Evolutionary conservation across 768 basidiomycete species (phyloP).

Genomic region (Chalciporus piperatus): DNA sequence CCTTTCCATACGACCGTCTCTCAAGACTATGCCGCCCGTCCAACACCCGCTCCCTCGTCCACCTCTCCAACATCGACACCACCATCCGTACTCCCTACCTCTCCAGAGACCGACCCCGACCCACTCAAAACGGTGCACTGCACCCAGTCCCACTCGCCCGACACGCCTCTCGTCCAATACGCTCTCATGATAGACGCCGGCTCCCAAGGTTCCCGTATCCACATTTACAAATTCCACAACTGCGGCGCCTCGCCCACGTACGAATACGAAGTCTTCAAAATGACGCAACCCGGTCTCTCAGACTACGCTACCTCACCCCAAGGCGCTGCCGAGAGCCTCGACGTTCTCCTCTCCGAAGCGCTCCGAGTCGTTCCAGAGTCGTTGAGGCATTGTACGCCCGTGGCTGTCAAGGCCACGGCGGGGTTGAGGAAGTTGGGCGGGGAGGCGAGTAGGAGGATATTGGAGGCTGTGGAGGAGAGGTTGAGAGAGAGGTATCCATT

Average conservation of each 20-base stretch:
- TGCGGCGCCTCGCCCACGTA: conserved; percentile 71
- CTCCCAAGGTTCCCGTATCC: conserved; percentile 94
- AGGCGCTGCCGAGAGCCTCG: conserved; percentile 76
- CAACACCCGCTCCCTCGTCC: conserved; percentile 1
- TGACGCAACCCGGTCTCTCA: conserved; percentile 79
- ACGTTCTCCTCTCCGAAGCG: conserved; percentile 79
- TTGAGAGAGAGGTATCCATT: conserved; percentile 68
- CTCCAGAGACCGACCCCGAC: conserved; percentile 74
- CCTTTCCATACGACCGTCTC: conserved; percentile 2
- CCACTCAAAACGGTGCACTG: conserved; percentile 73
- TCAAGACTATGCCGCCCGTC: background rate
- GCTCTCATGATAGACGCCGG: conserved; percentile 98
- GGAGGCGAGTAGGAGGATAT: conserved; percentile 62
- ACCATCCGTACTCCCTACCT: conserved; percentile 36
- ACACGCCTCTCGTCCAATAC: conserved; percentile 73
- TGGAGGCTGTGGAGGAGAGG: conserved; percentile 66
- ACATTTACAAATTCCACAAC: conserved; percentile 98
- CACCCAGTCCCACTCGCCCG: conserved; percentile 47
- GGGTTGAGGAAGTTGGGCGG: conserved; percentile 74
- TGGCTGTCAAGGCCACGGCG: conserved; percentile 92
- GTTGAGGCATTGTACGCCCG: conserved; percentile 68
- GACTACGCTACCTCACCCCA: conserved; percentile 53
- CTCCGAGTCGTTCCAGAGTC: conserved; percentile 67
- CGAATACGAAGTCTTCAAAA: conserved; percentile 92
- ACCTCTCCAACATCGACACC: background rate